These are phyloP conservation scores for Phytophthora quininea DNA, from an alignment of 352 stramenopile genomes.

Conservation along the genomic window DNA sequence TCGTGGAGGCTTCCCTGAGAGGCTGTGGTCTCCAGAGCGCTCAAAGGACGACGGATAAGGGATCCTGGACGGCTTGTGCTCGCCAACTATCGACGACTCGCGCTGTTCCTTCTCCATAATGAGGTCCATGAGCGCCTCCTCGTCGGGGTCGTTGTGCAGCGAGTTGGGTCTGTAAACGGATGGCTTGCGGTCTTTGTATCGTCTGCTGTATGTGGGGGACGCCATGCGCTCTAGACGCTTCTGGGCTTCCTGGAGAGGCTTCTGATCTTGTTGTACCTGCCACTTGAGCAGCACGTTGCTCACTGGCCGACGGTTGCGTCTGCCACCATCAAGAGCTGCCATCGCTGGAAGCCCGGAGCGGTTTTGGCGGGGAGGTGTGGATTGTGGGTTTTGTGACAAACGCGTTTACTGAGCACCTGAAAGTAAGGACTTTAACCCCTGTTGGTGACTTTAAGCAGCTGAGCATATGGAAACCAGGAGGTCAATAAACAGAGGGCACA, in stretches of 20 bases:
- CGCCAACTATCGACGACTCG: slow-evolving; percentile 21
- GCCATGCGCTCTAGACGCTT: slow-evolving; percentile 29
- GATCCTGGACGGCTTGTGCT: slow-evolving; percentile 11
- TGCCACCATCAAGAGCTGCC: too few relatives aligned
- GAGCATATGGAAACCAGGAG: not conserved
- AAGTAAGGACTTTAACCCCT: not conserved
- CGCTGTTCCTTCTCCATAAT: slow-evolving; percentile 40
- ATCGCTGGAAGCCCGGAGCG: slow-evolving; percentile 21
- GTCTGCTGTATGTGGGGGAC: not conserved
- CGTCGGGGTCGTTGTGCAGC: slow-evolving; percentile 29
- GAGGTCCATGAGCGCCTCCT: slow-evolving; percentile 48
- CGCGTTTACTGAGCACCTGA: too few relatives aligned
- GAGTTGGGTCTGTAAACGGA: slow-evolving; percentile 10
- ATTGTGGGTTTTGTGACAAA: too few relatives aligned
- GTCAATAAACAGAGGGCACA: not conserved
- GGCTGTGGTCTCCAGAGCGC: slow-evolving; percentile 10
- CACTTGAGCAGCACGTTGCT: slow-evolving; percentile 39
- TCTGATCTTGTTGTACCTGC: slow-evolving; percentile 32
- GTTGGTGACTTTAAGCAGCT: not conserved
- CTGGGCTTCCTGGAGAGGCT: slow-evolving; percentile 22
- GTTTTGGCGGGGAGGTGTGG: not conserved
- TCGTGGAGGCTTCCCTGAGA: too few relatives aligned
- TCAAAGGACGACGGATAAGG: slow-evolving; percentile 7
- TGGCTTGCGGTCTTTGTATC: too few relatives aligned
- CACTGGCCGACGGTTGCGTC: slow-evolving; percentile 25